phyloP scores from a whole-genome alignment of 805 yeast species.

The Candida methanosorbosa region DNA sequence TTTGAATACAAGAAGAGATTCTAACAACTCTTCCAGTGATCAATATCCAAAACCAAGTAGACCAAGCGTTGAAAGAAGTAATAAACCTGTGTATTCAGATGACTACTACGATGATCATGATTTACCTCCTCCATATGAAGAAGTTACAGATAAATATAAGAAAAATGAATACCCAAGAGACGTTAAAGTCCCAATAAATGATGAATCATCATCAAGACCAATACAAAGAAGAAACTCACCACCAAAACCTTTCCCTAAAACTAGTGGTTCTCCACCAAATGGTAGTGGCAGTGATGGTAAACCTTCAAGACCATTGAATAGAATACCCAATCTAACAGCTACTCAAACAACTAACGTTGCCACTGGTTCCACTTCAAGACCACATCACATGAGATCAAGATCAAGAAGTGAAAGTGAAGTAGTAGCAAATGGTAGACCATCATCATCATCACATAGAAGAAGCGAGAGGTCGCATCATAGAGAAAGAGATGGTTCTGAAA shows the following conservation, averaged over 20 bases:
- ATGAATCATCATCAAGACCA: slow-evolving; percentile 9
- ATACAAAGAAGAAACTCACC: not conserved
- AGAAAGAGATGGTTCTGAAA: slow-evolving; percentile 7
- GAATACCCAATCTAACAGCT: slow-evolving; percentile 1
- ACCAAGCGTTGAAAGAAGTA: slow-evolving; percentile 2
- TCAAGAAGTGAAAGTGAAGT: slow-evolving; percentile 19
- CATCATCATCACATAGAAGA: slow-evolving; percentile 9
- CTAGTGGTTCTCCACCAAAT: not conserved
- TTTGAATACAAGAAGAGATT: not conserved
- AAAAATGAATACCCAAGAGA: slow-evolving; percentile 46
- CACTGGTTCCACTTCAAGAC: slow-evolving; percentile 12
- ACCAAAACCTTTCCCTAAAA: not conserved
- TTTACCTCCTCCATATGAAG: slow-evolving; percentile 62
- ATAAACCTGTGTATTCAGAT: slow-evolving; percentile 10
- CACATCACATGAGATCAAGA: slow-evolving; percentile 23
- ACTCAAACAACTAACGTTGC: not conserved
- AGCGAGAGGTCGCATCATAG: slow-evolving; percentile 9
- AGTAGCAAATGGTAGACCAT: slow-evolving; percentile 3
- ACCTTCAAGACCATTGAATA: not conserved
- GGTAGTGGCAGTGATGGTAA: not conserved
- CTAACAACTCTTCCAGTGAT: slow-evolving; percentile 2
- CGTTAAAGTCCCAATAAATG: slow-evolving; percentile 25
- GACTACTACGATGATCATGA: slow-evolving; percentile 17
- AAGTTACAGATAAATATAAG: slow-evolving; percentile 45
- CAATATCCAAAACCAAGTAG: not conserved